Evolutionary conservation across 768 basidiomycete species (phyloP).

Genomic region (Trametes cingulata): DNA sequence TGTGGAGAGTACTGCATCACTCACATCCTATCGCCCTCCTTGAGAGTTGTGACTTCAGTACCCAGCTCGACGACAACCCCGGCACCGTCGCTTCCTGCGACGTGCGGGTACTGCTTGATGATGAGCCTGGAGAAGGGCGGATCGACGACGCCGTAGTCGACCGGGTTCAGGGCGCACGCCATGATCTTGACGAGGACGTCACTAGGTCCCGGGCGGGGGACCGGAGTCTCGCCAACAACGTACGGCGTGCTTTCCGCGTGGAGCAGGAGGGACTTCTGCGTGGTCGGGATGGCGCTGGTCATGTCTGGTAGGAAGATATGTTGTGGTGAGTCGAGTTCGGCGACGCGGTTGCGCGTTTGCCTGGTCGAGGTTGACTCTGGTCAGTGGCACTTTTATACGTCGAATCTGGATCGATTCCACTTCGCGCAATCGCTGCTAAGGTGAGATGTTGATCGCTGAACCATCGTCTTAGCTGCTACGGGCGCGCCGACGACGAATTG

Average conservation of each 20-base stretch:
- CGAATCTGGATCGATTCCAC: no score
- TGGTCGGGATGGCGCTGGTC: slow-evolving; percentile 23
- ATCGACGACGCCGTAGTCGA: slow-evolving; percentile 39
- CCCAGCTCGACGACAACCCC: slow-evolving; percentile 43
- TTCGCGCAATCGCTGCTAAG: no score
- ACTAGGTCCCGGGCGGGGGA: slow-evolving; percentile 35
- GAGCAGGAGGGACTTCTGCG: slow-evolving; percentile 19
- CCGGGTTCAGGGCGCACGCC: slow-evolving; percentile 34
- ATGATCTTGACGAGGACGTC: slow-evolving; percentile 35
- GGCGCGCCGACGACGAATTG: no score
- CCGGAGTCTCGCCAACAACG: slow-evolving; percentile 37
- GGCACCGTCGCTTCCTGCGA: slow-evolving; percentile 41
- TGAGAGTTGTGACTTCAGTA: slow-evolving; percentile 39
- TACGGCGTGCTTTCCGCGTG: background rate
- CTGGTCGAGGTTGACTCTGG: no score
- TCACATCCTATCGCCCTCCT: slow-evolving; percentile 40
- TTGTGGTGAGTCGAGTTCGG: no score
- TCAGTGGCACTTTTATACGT: no score
- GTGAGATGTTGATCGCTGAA: no score
- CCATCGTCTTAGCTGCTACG: no score
- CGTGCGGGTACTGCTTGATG: slow-evolving; percentile 37
- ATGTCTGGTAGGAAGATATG: no score
- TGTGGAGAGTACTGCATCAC: no score
- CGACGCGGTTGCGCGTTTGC: no score
- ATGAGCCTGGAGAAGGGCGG: slow-evolving; percentile 26